Percentiles rank a stretch among this genome's conserved stretches.
These are phyloP conservation scores for Neurospora sublineolata DNA, from an alignment of 495 filamentous ascomycete species.

Conservation along the genomic window DNA sequence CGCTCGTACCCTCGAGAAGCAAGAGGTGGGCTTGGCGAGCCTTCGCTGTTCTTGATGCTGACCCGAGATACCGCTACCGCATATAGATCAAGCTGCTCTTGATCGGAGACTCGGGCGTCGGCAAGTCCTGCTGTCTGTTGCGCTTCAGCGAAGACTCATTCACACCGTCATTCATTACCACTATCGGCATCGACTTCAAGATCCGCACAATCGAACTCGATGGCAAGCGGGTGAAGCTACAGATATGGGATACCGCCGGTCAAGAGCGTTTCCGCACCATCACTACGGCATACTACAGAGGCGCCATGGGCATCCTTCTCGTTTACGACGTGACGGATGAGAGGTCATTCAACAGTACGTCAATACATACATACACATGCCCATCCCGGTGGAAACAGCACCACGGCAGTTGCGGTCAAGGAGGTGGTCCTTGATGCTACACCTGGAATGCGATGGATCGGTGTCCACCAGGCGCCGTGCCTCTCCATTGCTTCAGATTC, in stretches of 20 bases:
- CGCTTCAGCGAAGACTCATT: constrained; percentile 99
- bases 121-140: constrained; percentile 96
- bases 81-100: constrained; percentile 92
- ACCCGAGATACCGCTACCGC: background rate
- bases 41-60: background rate
- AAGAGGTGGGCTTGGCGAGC: background rate
- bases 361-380: background rate
- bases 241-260: constrained; percentile 98
- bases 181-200: constrained; percentile 99
- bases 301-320: constrained; percentile 94
- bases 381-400: background rate
- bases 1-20: background rate
- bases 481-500: background rate
- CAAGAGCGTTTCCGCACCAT: constrained; percentile 98
- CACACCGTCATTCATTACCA: constrained; percentile 97
- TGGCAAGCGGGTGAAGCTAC: constrained; percentile 94
- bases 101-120: constrained; percentile 95
- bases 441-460: background rate
- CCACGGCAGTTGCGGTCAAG: background rate
- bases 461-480: background rate
- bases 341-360: constrained; percentile 89
- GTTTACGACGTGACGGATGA: constrained; percentile 99
- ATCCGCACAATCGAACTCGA: constrained; percentile 97
- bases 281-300: constrained; percentile 96
- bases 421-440: background rate